Percentiles rank a stretch among this genome's conserved stretches.
These are phyloP conservation scores for Penicillium concentricum DNA, from an alignment of 2,329 filamentous ascomycete genomes.

Conservation along the genomic window DNA sequence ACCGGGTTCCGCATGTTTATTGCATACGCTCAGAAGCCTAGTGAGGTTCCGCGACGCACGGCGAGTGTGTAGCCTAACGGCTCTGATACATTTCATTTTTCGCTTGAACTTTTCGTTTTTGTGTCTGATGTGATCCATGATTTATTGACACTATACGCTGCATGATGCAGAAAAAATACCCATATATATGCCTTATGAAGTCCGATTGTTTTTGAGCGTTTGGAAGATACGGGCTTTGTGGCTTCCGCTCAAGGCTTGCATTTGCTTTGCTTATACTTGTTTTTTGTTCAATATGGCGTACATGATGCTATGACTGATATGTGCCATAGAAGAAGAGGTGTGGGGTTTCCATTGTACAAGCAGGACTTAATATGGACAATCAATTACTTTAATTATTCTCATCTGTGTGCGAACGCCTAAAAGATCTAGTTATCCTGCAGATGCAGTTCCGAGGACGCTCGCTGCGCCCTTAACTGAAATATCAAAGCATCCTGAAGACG, in stretches of 20 bases:
- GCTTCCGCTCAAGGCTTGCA: constrained; percentile 1
- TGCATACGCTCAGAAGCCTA: constrained; percentile 82
- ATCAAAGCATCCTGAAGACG: neutral
- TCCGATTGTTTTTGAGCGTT: constrained; percentile 5
- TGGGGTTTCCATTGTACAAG: constrained; percentile 7
- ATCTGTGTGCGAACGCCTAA: neutral
- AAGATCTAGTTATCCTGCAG: neutral
- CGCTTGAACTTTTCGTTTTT: constrained; percentile 5
- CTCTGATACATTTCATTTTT: constrained; percentile 8
- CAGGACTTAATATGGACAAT: constrained; percentile 10
- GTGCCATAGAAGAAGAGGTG: neutral
- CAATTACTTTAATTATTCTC: neutral
- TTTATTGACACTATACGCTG: constrained; percentile 10
- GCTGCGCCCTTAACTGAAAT: neutral
- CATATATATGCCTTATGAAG: constrained; percentile 6
- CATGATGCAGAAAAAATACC: constrained; percentile 11
- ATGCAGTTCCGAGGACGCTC: neutral
- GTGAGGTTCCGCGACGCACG: constrained; percentile 43
- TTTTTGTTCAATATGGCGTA: constrained; percentile 2
- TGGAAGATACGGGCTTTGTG: neutral
- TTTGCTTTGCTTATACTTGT: constrained; percentile 10
- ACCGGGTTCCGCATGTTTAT: constrained; percentile 90
- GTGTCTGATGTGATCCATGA: constrained; percentile 13
- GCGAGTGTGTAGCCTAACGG: constrained; percentile 41
- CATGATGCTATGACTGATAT: constrained; percentile 8